Conservation (phyloP, 164 flowering plant genomes). For the Chloranthus sessilifolius region DNA sequence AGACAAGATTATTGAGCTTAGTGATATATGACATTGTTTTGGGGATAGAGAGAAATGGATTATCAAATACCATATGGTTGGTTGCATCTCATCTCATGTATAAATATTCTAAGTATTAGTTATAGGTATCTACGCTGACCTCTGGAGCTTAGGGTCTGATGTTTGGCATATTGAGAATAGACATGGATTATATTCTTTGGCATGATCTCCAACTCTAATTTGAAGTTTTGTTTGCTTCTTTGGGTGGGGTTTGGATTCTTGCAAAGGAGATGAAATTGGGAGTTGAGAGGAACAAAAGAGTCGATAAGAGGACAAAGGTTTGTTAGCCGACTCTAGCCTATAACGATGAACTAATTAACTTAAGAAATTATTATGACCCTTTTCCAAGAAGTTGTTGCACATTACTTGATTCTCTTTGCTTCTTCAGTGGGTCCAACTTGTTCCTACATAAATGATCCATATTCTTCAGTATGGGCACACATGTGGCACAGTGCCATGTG, state of each 20-base stretch:
- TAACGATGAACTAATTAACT: not conserved
- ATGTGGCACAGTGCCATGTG: too few species aligned
- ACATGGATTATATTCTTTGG: constrained; percentile 3
- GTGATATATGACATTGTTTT: not conserved
- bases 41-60: not conserved
- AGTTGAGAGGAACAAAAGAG: constrained; percentile 4
- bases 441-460: too few species aligned
- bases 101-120: too few species aligned
- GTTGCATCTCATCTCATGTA: too few species aligned
- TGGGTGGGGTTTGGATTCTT: constrained; percentile 5
- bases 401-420: constrained; percentile 11
- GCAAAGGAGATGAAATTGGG: not conserved
- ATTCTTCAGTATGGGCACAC: too few species aligned
- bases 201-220: not conserved
- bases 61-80: too few species aligned
- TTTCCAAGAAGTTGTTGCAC: too few species aligned
- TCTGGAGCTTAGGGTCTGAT: not conserved
- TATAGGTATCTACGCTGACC: constrained; percentile 5
- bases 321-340: not conserved
- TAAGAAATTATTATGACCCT: not conserved
- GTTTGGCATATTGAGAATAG: constrained; percentile 10
- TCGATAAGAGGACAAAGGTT: constrained; percentile 3
- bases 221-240: constrained; percentile 1
- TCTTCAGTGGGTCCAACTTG: constrained; percentile 3
- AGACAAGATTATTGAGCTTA: constrained; percentile 10